Evolutionary conservation across 1,284 basidiomycete genomes (phyloP).

Genomic region (Papiliotrema nemorosa): DNA sequence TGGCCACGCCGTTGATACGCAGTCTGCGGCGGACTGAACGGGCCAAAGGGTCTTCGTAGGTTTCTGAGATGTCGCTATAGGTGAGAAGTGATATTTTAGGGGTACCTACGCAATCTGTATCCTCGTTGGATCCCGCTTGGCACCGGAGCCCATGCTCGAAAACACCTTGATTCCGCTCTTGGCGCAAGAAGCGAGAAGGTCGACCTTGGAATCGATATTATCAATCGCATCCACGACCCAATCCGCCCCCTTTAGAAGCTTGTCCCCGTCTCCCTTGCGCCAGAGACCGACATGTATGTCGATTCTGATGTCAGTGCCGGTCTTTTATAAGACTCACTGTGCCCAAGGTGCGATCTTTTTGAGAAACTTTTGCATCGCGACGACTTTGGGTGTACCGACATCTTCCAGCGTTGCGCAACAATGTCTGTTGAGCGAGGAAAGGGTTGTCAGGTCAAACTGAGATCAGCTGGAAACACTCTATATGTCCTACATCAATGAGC

Average conservation of each 20-base stretch:
- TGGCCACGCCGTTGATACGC: slow-evolving; percentile 63
- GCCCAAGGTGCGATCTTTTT: slow-evolving; percentile 63
- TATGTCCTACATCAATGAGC: slow-evolving; percentile 46
- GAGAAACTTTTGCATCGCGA: slow-evolving; percentile 69
- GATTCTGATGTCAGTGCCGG: slow-evolving; percentile 53
- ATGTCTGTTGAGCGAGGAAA: slow-evolving; percentile 90
- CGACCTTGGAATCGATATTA: slow-evolving; percentile 92
- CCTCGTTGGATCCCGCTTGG: slow-evolving; percentile 90
- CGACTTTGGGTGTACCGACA: slow-evolving; percentile 92
- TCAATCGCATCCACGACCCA: slow-evolving; percentile 97
- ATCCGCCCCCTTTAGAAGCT: slow-evolving; percentile 71
- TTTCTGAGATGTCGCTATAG: slow-evolving; percentile 72
- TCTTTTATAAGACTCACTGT: slow-evolving; percentile 25
- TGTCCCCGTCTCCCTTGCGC: slow-evolving; percentile 68
- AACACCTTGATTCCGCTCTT: slow-evolving; percentile 78
- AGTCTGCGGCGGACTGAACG: slow-evolving; percentile 80
- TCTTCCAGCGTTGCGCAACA: slow-evolving; percentile 87
- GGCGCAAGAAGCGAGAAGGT: slow-evolving; percentile 78
- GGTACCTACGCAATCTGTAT: slow-evolving; percentile 69
- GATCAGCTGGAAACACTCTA: neutral
- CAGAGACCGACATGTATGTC: slow-evolving; percentile 80
- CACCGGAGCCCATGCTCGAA: slow-evolving; percentile 96
- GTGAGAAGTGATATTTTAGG: neutral
- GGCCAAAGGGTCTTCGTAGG: slow-evolving; percentile 92
- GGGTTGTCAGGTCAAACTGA: slow-evolving; percentile 87